Conservation (phyloP, 2,329 filamentous ascomycete species). For the Magnaporthiopsis incrustans region DNA sequence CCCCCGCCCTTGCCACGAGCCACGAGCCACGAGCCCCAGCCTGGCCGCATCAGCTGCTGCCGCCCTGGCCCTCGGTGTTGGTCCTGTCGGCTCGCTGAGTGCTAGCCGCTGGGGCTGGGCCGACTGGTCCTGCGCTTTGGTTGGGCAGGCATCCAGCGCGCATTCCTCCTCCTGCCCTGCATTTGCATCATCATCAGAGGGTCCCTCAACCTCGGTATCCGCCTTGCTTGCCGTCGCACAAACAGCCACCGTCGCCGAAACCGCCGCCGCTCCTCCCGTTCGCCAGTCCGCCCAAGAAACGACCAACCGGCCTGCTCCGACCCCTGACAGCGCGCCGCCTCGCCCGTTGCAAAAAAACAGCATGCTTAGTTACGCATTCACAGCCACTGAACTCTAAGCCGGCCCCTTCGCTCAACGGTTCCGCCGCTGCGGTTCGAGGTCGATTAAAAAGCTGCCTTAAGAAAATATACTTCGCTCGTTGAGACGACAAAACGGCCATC, state of each 20-base stretch:
- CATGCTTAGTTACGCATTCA: background rate
- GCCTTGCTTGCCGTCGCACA: too few relatives aligned
- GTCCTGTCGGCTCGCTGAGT: background rate
- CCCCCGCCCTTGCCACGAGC: background rate
- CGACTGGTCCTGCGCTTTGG: background rate
- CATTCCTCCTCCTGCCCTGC: background rate
- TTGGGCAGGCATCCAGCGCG: background rate
- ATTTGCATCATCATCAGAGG: background rate
- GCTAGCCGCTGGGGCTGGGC: background rate
- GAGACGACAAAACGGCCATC: too few relatives aligned
- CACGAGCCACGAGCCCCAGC: background rate
- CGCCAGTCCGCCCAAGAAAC: too few relatives aligned
- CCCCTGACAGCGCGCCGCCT: background rate
- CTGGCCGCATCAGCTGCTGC: background rate
- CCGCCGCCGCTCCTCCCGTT: background rate
- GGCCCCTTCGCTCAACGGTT: background rate
- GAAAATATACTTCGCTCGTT: too few relatives aligned
- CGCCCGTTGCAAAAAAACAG: background rate
- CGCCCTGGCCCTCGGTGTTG: background rate
- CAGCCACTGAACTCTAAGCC: background rate
- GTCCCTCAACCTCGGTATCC: background rate
- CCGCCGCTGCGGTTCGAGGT: background rate
- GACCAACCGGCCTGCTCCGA: background rate
- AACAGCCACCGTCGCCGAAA: too few relatives aligned
- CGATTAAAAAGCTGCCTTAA: too few relatives aligned